Conservation (phyloP, 2,329 filamentous ascomycete species). For the Neospermospora avenae region DNA sequence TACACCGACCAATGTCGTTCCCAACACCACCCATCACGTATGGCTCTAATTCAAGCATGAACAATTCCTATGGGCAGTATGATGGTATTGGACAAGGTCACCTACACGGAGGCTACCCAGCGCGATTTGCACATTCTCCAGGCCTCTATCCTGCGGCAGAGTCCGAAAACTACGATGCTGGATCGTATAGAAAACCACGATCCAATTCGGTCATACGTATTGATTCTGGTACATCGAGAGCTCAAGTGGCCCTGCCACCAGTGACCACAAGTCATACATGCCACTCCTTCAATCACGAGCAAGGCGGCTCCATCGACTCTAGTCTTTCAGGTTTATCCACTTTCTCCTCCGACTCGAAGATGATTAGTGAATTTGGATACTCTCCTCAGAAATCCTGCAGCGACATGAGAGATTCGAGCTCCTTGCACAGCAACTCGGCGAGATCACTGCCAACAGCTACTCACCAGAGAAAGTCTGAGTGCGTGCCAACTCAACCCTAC, state of each 20-base stretch:
- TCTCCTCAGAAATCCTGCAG: conserved; percentile 27
- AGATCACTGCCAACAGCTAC: conserved; percentile 28
- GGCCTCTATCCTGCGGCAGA: conserved; percentile 28
- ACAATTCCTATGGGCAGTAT: conserved; percentile 28
- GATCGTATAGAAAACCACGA: conserved; percentile 26
- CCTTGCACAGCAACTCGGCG: conserved; percentile 22
- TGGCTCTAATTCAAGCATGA: conserved; percentile 16
- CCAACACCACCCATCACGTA: conserved; percentile 31
- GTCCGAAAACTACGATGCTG: conserved; percentile 26
- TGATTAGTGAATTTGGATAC: conserved; percentile 31
- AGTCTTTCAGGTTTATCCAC: conserved; percentile 26
- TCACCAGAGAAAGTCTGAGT: conserved; percentile 24
- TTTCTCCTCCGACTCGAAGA: conserved; percentile 26
- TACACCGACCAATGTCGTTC: conserved; percentile 29
- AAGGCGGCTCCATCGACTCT: conserved; percentile 24
- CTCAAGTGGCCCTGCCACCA: conserved; percentile 23
- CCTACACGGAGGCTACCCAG: conserved; percentile 17
- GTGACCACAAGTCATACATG: conserved; percentile 23
- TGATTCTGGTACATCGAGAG: conserved; percentile 18
- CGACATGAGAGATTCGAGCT: conserved; percentile 20
- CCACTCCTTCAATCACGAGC: conserved; percentile 29
- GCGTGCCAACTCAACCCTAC: conserved; percentile 19
- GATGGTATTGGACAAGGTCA: conserved; percentile 20
- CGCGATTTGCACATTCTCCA: conserved; percentile 23
- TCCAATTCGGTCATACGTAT: conserved; percentile 28